Evolutionary conservation across 768 basidiomycete genomes (phyloP).

Genomic region (Pholiota microspora): DNA sequence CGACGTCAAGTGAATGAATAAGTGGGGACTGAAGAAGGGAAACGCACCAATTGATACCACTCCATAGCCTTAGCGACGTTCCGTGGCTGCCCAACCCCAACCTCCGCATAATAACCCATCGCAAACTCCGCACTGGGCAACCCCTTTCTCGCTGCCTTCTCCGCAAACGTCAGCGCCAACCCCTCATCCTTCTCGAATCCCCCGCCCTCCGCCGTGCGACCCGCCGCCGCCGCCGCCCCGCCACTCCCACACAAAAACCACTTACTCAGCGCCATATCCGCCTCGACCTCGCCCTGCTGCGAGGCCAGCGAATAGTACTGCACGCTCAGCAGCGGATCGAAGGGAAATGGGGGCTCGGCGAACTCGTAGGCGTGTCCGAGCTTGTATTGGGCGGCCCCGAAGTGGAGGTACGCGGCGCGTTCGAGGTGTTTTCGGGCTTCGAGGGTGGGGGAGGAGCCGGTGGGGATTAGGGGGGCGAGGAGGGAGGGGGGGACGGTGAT

Average conservation of each 20-base stretch:
- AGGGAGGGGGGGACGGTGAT: constrained; percentile 50
- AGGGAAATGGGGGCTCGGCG: constrained; percentile 78
- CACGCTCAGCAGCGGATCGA: constrained; percentile 86
- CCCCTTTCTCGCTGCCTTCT: constrained; percentile 76
- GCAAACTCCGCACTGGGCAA: constrained; percentile 89
- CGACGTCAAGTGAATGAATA: background rate
- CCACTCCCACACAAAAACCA: constrained; percentile 92
- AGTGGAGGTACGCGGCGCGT: constrained; percentile 81
- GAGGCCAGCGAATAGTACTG: constrained; percentile 86
- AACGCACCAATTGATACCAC: constrained; percentile 68
- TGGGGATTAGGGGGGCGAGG: constrained; percentile 54
- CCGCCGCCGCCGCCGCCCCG: constrained; percentile 17
- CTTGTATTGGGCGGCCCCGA: constrained; percentile 88
- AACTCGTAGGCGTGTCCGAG: constrained; percentile 92
- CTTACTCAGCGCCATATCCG: constrained; percentile 95
- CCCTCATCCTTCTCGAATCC: constrained; percentile 84
- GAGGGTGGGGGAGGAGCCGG: constrained; percentile 41
- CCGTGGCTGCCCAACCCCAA: constrained; percentile 78
- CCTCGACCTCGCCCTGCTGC: constrained; percentile 86
- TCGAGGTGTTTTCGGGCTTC: constrained; percentile 81
- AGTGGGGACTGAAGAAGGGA: background rate
- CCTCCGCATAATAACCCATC: constrained; percentile 93
- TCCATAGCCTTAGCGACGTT: constrained; percentile 60
- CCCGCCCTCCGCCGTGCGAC: constrained; percentile 24
- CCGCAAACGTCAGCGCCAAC: constrained; percentile 86